Percentiles rank a stretch among this genome's conserved stretches.
phyloP scores from a whole-genome alignment of 345 rosid species.

The Brassica rapa region DNA sequence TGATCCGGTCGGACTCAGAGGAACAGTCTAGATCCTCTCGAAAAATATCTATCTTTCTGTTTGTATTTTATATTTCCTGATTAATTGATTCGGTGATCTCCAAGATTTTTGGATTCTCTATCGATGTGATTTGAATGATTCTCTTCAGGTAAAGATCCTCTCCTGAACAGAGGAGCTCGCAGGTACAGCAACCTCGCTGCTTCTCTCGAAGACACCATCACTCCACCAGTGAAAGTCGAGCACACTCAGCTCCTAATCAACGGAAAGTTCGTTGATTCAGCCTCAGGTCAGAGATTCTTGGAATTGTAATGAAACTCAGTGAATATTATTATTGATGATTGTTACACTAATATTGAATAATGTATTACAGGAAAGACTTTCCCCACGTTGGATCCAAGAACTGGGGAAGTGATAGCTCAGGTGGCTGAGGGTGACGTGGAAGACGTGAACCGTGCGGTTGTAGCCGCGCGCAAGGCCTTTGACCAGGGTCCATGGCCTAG shows the following conservation, averaged over 20 bases:
- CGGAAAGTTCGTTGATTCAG: constrained; percentile 81
- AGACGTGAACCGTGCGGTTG: constrained; percentile 45
- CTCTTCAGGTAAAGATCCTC: constrained; percentile 48
- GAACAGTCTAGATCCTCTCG: background rate
- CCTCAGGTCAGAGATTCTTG: constrained; percentile 57
- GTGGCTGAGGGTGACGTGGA: constrained; percentile 43
- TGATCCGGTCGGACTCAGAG: too few species aligned
- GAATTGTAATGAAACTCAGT: background rate
- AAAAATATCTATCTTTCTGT: background rate
- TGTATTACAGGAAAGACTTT: constrained; percentile 43
- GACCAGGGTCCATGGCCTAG: constrained; percentile 50
- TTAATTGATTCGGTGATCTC: constrained; percentile 1
- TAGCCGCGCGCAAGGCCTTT: constrained; percentile 44
- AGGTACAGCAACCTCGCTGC: constrained; percentile 58
- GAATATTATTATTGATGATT: background rate
- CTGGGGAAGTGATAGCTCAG: constrained; percentile 43
- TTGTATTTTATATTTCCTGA: background rate
- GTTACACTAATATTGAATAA: background rate
- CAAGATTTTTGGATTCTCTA: background rate
- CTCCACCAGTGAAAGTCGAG: constrained; percentile 62
- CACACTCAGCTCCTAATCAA: constrained; percentile 67
- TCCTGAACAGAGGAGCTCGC: constrained; percentile 43
- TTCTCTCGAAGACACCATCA: constrained; percentile 53
- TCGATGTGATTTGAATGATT: background rate
- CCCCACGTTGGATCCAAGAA: constrained; percentile 45